Evolutionary conservation across 129 eudicot genomes (phyloP).

Genomic region (Ambrosia trifida): DNA sequence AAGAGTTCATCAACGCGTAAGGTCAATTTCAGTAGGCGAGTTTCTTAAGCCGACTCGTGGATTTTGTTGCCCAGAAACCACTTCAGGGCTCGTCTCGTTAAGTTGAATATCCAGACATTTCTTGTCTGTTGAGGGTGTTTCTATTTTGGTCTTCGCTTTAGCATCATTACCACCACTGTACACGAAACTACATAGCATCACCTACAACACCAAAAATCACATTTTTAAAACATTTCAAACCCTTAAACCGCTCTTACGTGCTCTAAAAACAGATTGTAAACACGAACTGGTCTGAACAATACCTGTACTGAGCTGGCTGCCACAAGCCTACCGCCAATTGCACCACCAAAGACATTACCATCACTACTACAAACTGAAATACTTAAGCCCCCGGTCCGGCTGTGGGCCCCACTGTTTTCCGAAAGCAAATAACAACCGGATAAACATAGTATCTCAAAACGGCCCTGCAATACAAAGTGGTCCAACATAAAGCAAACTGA

Average conservation of each 20-base stretch:
- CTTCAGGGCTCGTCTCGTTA: slow-evolving; percentile 36
- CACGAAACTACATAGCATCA: slow-evolving; percentile 76
- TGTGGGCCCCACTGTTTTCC: slow-evolving; percentile 58
- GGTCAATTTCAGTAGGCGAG: slow-evolving; percentile 68
- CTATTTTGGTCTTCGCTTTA: slow-evolving; percentile 49
- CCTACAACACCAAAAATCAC: slow-evolving; percentile 50
- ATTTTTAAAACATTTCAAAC: background rate
- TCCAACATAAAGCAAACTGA: slow-evolving; percentile 17
- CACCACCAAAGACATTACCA: slow-evolving; percentile 86
- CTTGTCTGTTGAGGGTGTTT: slow-evolving; percentile 36
- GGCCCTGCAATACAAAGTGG: slow-evolving; percentile 48
- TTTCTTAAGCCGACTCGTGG: slow-evolving; percentile 47
- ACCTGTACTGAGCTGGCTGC: slow-evolving; percentile 86
- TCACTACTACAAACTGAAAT: slow-evolving; percentile 73
- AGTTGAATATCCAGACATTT: slow-evolving; percentile 30
- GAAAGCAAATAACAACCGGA: slow-evolving; percentile 81
- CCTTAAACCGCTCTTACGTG: background rate
- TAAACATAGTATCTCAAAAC: slow-evolving; percentile 76
- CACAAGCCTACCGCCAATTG: slow-evolving; percentile 68
- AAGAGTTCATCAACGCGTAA: slow-evolving; percentile 55
- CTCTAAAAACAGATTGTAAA: background rate
- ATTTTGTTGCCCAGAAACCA: slow-evolving; percentile 42
- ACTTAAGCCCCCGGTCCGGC: slow-evolving; percentile 82
- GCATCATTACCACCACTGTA: slow-evolving; percentile 55
- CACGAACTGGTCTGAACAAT: slow-evolving; percentile 2